A percentile compares a stretch with the other conserved stretches of the same genome.
Evolutionary conservation across 2,329 filamentous ascomycete species (phyloP).

Genomic region (Acrocalymma vagum): DNA sequence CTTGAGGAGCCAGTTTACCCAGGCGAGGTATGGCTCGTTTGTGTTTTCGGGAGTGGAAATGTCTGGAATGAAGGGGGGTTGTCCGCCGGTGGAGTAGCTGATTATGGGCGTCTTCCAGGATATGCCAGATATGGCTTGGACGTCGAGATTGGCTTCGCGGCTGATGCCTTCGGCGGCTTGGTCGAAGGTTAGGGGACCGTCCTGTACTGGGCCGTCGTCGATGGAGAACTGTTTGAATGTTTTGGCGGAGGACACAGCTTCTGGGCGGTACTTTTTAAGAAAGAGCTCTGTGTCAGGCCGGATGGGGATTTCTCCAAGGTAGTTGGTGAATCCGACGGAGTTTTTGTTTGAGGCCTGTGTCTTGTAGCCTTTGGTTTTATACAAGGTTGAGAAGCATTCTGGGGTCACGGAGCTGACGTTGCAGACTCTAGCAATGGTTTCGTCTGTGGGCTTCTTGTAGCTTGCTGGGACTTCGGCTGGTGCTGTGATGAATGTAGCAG

Average conservation of each 20-base stretch:
- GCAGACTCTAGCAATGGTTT: slow-evolving; percentile 53
- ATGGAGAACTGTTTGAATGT: slow-evolving; percentile 67
- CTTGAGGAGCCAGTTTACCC: slow-evolving; percentile 66
- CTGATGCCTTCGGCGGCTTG: slow-evolving; percentile 45
- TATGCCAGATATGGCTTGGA: slow-evolving; percentile 67
- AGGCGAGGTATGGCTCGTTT: slow-evolving; percentile 75
- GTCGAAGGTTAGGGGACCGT: slow-evolving; percentile 47
- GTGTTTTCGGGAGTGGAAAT: slow-evolving; percentile 57
- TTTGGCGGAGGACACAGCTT: slow-evolving; percentile 54
- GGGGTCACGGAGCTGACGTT: slow-evolving; percentile 62
- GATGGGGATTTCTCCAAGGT: slow-evolving; percentile 59
- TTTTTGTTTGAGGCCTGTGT: slow-evolving; percentile 54
- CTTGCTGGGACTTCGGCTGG: slow-evolving; percentile 30
- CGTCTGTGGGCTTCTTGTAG: slow-evolving; percentile 38
- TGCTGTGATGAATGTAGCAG: slow-evolving; percentile 33
- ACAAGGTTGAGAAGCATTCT: slow-evolving; percentile 62
- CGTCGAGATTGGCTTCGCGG: slow-evolving; percentile 70
- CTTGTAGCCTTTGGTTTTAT: slow-evolving; percentile 63
- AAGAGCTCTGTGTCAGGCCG: slow-evolving; percentile 67
- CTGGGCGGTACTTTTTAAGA: slow-evolving; percentile 62
- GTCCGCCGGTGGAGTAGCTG: slow-evolving; percentile 68
- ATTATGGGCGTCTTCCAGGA: slow-evolving; percentile 63
- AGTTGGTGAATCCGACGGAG: slow-evolving; percentile 59
- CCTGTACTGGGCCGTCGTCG: slow-evolving; percentile 62
- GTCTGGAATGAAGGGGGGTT: slow-evolving; percentile 62